Evolutionary conservation across 352 stramenopile species (phyloP), one percentile per base, ranked within the genome.

Genomic region (Phytophthora sp.): DNA sequence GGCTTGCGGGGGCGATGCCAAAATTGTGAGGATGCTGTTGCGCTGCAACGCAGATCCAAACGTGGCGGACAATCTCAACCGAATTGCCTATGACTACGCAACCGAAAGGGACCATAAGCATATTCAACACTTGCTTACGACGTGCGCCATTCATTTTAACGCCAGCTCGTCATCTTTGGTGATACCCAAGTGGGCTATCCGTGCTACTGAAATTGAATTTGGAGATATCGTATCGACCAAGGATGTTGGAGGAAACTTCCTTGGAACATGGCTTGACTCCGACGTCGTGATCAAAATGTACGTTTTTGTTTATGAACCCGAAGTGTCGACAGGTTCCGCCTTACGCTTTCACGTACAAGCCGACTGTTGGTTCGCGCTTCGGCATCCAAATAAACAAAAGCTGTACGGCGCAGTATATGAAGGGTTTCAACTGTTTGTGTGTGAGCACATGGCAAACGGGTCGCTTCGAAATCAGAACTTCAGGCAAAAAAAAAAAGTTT

Each of bases 351-450:
- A 46, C 17, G 42, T 38, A 1, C 41, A 54, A 46, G 31, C 5
- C n/a, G 20, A n/a, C 39, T 23, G 54, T 31, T 62, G 54, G 54
- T 54, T 46, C 30, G 54, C n/a, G 10, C 31, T 62, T 23, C 41
- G 54, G 6, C 54, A 62, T 17, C 42, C 54, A 38, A 61, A 62
- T 21, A 15, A 46, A 15, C 42, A 62, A 24, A 62, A 54, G 23
- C 17, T 54, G 12, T 62, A 54, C 31, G 54, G 30, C 27, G 31
- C 42, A 21, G 54, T 54, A 15, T 32, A 24, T 13, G 53, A 54
- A 42, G 20, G 41, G 5, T 54, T 50, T 34, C 41, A 44, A 17
- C 26, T 54, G 11, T 62, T 54, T 24, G 41, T 54, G 3, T 62
- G 53, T 21, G 53, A 62, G n/a, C 24, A 34, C 12, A 54, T 46